Evolutionary conservation across 1,284 basidiomycete species (phyloP).

Genomic region (Inonotus hispidus): DNA sequence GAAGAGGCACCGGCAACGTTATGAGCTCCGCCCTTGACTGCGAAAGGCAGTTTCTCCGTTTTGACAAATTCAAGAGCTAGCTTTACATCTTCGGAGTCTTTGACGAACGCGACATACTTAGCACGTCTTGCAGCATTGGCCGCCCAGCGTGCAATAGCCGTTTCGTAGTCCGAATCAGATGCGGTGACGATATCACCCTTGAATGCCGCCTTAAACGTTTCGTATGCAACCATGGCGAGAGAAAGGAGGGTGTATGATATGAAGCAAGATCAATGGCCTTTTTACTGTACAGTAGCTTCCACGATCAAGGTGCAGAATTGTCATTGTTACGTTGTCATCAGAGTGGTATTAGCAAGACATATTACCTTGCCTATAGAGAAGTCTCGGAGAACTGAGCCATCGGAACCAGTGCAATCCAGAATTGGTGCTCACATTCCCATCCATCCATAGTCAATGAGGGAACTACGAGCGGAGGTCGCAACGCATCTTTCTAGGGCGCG

Average conservation of each 20-base stretch:
- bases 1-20: constrained; percentile 45
- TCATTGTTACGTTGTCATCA: too few relatives aligned
- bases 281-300: neutral
- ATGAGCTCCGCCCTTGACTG: constrained; percentile 45
- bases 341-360: too few relatives aligned
- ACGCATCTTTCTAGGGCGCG: too few relatives aligned
- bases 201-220: constrained; percentile 16
- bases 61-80: constrained; percentile 38
- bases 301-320: too few relatives aligned
- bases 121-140: constrained; percentile 24
- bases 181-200: constrained; percentile 24
- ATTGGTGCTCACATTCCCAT: too few relatives aligned
- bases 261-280: neutral
- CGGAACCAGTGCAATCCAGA: too few relatives aligned
- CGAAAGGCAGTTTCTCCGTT: constrained; percentile 35
- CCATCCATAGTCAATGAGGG: too few relatives aligned
- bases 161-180: constrained; percentile 22
- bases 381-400: too few relatives aligned
- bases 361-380: too few relatives aligned
- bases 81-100: constrained; percentile 23
- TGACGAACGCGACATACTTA: constrained; percentile 27
- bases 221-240: constrained; percentile 13
- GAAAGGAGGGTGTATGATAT: neutral
- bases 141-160: constrained; percentile 26
- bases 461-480: too few relatives aligned